These are phyloP conservation scores for Pythium sp. DNA, from an alignment of 352 stramenopile species.

Conservation along the genomic window DNA sequence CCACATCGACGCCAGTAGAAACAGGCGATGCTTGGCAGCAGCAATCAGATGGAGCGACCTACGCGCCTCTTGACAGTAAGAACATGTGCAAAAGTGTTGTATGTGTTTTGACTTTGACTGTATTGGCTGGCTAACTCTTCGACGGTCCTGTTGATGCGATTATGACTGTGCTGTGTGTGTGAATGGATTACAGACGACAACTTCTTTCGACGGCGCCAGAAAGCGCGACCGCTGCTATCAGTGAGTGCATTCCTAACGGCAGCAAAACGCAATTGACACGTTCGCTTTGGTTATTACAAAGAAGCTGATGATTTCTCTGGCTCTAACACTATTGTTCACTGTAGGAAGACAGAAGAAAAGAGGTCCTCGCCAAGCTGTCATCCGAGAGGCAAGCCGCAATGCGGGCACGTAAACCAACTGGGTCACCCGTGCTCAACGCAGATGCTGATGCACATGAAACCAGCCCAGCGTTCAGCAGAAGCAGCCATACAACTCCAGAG, in stretches of 20 bases:
- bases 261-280: background rate
- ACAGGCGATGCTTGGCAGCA: background rate
- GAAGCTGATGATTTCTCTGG: background rate
- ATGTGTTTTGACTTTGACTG: background rate
- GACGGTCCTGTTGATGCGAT: background rate
- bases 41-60: background rate
- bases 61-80: background rate
- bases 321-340: background rate
- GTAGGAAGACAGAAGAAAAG: conserved; percentile 53
- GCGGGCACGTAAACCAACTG: conserved; percentile 6
- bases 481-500: conserved; percentile 16
- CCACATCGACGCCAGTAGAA: background rate
- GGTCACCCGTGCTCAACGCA: background rate
- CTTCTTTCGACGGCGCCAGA: conserved; percentile 27
- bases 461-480: background rate
- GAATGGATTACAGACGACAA: conserved; percentile 8
- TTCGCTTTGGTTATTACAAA: background rate
- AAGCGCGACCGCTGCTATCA: conserved; percentile 35
- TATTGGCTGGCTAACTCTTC: background rate
- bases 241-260: conserved; percentile 12
- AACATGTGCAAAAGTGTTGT: background rate
- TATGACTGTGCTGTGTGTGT: background rate
- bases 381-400: conserved; percentile 46
- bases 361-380: conserved; percentile 69
- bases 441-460: background rate